Conservation (phyloP, 2,329 filamentous ascomycete species). For the Paecilomyces dactylethromorphus region DNA sequence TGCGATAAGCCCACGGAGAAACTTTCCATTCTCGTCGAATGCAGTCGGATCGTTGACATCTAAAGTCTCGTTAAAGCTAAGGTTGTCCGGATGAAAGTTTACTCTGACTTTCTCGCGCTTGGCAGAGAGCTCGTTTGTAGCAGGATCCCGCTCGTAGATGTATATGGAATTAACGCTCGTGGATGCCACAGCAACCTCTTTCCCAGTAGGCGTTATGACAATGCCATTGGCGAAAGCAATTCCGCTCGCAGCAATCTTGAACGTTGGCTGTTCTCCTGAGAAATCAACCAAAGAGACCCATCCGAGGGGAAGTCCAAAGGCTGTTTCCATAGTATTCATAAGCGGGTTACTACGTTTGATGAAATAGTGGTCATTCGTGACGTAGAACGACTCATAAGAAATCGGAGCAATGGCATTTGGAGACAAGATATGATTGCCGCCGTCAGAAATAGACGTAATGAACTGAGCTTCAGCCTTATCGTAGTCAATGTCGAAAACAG, state of each 20-base stretch:
- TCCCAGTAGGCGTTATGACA: constrained; percentile 10
- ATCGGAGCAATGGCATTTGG: constrained; percentile 9
- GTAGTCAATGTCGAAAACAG: constrained; percentile 12
- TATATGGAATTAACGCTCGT: constrained; percentile 5
- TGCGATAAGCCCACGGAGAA: constrained; percentile 10
- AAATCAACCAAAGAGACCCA: constrained; percentile 12
- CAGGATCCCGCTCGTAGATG: constrained; percentile 9
- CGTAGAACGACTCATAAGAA: constrained; percentile 12
- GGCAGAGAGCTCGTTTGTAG: constrained; percentile 8
- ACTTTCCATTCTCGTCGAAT: constrained; percentile 9
- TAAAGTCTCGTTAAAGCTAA: constrained; percentile 10
- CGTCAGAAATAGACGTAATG: constrained; percentile 8
- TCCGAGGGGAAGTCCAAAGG: constrained; percentile 5
- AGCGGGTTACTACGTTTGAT: constrained; percentile 7
- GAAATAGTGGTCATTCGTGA: constrained; percentile 11
- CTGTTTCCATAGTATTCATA: constrained; percentile 6
- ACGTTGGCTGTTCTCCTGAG: constrained; percentile 3
- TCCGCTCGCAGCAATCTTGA: constrained; percentile 5
- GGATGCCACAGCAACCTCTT: constrained; percentile 10
- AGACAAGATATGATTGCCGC: constrained; percentile 7
- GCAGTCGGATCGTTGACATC: constrained; percentile 7
- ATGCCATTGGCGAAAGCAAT: constrained; percentile 12
- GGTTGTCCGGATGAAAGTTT: constrained; percentile 10
- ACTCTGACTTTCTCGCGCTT: constrained; percentile 5
- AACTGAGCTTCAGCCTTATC: constrained; percentile 7